phyloP scores from a whole-genome alignment of 495 filamentous ascomycete genomes.

The Penicillium ochrochloron region DNA sequence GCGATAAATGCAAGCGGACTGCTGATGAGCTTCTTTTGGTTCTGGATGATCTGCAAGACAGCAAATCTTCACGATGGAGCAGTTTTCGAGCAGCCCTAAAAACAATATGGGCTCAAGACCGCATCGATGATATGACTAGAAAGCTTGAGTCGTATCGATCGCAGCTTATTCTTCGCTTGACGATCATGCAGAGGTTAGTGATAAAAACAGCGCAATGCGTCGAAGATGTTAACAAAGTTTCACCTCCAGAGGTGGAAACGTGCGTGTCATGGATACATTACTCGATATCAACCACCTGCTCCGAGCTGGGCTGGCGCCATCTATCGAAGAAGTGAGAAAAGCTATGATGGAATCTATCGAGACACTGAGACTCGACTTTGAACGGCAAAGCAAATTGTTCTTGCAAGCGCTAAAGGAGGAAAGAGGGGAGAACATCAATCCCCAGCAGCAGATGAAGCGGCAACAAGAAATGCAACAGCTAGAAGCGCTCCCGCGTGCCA shows the following conservation, averaged over 20 bases:
- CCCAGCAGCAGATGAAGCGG: not conserved
- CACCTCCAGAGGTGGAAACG: not conserved
- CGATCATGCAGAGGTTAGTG: not conserved
- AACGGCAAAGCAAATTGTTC: not conserved
- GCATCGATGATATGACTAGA: not conserved
- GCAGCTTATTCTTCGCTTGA: not conserved
- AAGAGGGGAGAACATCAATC: not conserved
- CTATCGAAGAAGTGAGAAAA: not conserved
- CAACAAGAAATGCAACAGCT: not conserved
- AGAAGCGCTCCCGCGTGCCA: not conserved
- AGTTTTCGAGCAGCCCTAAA: not conserved
- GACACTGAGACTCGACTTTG: not conserved
- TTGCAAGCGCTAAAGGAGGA: not conserved
- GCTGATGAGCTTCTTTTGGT: not conserved
- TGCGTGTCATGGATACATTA: not conserved
- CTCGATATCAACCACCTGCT: not conserved
- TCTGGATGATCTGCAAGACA: not conserved
- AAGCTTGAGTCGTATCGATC: not conserved
- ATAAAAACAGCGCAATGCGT: not conserved
- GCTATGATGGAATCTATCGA: not conserved
- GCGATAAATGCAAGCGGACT: not conserved
- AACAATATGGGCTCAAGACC: not conserved
- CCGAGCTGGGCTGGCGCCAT: not conserved
- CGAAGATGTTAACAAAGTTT: not conserved
- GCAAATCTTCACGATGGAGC: not conserved